Conservation (phyloP, 805 yeast species). For the Yarrowia sp. region DNA sequence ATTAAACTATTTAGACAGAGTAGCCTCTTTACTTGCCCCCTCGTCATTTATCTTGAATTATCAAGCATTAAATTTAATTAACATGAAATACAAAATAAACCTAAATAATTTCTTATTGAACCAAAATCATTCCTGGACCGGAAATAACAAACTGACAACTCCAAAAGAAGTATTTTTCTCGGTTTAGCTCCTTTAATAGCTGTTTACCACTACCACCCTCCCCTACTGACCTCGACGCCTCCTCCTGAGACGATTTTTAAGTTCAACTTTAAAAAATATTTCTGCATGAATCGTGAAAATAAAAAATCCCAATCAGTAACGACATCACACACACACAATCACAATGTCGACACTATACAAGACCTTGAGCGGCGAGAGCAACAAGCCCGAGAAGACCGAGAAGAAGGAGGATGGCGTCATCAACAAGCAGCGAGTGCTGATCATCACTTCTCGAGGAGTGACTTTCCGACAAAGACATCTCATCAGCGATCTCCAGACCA, state of each 20-base stretch:
- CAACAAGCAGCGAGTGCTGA: slow-evolving; percentile 83
- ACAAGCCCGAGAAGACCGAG: slow-evolving; percentile 24
- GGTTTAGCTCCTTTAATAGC: too few species aligned
- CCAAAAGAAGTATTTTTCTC: too few species aligned
- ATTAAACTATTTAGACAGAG: too few species aligned
- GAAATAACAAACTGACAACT: too few species aligned
- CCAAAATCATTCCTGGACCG: too few species aligned
- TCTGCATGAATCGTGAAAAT: slow-evolving; percentile 3
- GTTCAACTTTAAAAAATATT: slow-evolving; percentile 17
- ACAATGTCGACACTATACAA: slow-evolving; percentile 71
- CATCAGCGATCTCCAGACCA: slow-evolving; percentile 70
- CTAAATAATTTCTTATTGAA: too few species aligned
- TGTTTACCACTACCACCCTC: too few species aligned
- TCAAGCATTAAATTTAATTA: too few species aligned
- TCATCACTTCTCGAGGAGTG: slow-evolving; percentile 92
- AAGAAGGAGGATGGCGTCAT: slow-evolving; percentile 1
- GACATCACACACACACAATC: neutral
- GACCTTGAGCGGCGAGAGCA: slow-evolving; percentile 45
- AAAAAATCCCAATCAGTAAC: neutral
- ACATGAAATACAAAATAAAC: too few species aligned
- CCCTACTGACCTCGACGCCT: neutral
- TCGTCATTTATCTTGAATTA: too few species aligned
- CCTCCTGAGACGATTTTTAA: too few species aligned
- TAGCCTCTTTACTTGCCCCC: too few species aligned
- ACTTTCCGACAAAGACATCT: slow-evolving; percentile 93